phyloP scores from a whole-genome alignment of 1,139 yeast genomes.

The Kodamaea sp. region DNA sequence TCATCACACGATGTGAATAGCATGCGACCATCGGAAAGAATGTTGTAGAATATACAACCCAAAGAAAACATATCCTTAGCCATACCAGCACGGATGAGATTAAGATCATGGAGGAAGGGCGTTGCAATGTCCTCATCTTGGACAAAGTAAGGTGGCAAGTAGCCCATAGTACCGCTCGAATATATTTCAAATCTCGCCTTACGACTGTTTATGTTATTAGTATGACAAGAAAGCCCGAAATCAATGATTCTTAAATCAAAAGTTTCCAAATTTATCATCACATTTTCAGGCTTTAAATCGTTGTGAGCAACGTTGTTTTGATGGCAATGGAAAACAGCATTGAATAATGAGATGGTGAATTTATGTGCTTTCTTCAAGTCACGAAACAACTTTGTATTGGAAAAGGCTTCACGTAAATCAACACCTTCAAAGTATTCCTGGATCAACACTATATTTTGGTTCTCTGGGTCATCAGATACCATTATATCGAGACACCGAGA shows the following conservation, averaged over 20 bases:
- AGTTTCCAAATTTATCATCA: constrained; percentile 12
- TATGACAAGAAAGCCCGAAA: constrained; percentile 8
- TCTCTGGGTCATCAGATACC: constrained; percentile 2
- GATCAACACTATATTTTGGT: constrained; percentile 4
- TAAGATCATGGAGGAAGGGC: too few relatives aligned
- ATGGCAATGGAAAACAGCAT: constrained; percentile 17
- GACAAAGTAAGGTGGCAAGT: constrained; percentile 4
- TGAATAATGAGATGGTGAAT: constrained; percentile 16
- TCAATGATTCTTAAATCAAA: constrained; percentile 8
- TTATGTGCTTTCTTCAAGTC: constrained; percentile 4
- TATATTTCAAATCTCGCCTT: constrained; percentile 2
- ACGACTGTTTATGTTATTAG: background rate
- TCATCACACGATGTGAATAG: constrained; percentile 6
- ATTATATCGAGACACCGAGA: constrained; percentile 8
- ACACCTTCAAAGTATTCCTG: constrained; percentile 10
- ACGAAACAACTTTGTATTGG: background rate
- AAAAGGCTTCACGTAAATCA: constrained; percentile 7
- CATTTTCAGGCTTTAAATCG: constrained; percentile 12
- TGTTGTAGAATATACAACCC: constrained; percentile 8
- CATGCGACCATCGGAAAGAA: constrained; percentile 6
- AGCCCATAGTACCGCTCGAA: constrained; percentile 9
- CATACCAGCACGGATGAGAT: constrained; percentile 1
- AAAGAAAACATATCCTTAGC: constrained; percentile 11
- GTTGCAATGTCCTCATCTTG: background rate
- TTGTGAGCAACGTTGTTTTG: constrained; percentile 14